A percentile compares a stretch with the other conserved stretches of the same genome.
phyloP scores from a whole-genome alignment of 345 rosid genomes.

The Syzygium grande region DNA sequence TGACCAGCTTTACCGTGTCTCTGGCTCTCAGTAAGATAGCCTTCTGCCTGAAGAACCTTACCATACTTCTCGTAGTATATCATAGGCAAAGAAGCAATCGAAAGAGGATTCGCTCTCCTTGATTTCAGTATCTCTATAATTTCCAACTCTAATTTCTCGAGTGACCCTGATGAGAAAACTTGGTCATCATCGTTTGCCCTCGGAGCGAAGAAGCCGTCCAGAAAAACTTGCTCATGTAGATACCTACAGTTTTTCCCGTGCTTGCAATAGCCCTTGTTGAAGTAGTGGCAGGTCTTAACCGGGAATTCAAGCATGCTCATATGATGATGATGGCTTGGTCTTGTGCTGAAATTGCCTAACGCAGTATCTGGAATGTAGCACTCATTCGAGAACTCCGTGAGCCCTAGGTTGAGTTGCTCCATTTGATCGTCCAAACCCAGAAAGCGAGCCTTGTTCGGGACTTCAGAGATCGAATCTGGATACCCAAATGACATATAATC shows the following conservation, averaged over 20 bases:
- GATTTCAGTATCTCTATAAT: slow-evolving; percentile 44
- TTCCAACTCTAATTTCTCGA: slow-evolving; percentile 46
- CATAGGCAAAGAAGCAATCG: slow-evolving; percentile 66
- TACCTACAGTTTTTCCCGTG: slow-evolving; percentile 57
- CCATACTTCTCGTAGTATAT: slow-evolving; percentile 53
- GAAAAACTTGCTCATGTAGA: slow-evolving; percentile 29
- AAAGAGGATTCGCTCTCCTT: slow-evolving; percentile 48
- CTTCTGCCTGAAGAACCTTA: slow-evolving; percentile 57
- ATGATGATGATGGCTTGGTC: slow-evolving; percentile 14
- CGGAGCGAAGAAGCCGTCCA: slow-evolving; percentile 22
- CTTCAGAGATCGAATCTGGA: slow-evolving; percentile 5
- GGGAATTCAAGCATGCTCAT: slow-evolving; percentile 24
- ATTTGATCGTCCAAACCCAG: slow-evolving; percentile 35
- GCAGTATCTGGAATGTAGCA: slow-evolving; percentile 21
- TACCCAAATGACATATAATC: slow-evolving; percentile 5
- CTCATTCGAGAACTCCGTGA: slow-evolving; percentile 20
- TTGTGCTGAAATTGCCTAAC: slow-evolving; percentile 9
- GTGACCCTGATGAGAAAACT: slow-evolving; percentile 23
- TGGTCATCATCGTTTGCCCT: slow-evolving; percentile 25
- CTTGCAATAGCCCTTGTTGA: slow-evolving; percentile 57
- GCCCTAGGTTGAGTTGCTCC: slow-evolving; percentile 18
- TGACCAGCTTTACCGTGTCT: slow-evolving; percentile 66
- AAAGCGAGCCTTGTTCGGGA: slow-evolving; percentile 24
- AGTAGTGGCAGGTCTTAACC: slow-evolving; percentile 46
- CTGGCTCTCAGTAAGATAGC: slow-evolving; percentile 71